These are phyloP conservation scores for Rhizopogon hawkerae DNA, from an alignment of 1,284 basidiomycete species.

Conservation along the genomic window DNA sequence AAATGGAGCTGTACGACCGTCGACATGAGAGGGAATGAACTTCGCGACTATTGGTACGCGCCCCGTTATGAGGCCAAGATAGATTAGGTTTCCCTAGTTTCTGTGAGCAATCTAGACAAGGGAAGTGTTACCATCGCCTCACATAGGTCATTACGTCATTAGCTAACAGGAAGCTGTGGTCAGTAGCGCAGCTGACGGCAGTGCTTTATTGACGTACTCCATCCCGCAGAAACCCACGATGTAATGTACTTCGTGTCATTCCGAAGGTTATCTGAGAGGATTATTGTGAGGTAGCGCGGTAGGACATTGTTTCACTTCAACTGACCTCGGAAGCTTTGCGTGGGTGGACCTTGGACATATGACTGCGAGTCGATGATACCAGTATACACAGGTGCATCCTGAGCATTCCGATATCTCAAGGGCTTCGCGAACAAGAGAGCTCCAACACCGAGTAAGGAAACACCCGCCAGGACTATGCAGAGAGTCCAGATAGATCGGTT, in stretches of 20 bases:
- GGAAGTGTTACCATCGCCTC: conserved; percentile 11
- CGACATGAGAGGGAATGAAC: conserved; percentile 62
- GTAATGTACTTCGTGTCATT: conserved; percentile 56
- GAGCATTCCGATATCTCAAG: conserved; percentile 15
- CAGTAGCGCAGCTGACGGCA: background rate
- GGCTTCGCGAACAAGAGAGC: conserved; percentile 23
- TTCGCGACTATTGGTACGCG: conserved; percentile 56
- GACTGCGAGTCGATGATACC: conserved; percentile 20
- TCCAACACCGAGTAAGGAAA: conserved; percentile 31
- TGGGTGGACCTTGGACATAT: conserved; percentile 43
- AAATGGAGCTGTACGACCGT: conserved; percentile 34
- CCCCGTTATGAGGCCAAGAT: conserved; percentile 54
- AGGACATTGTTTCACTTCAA: background rate
- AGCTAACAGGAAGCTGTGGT: conserved; percentile 32
- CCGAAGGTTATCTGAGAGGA: conserved; percentile 41
- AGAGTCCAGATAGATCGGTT: background rate
- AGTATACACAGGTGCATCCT: background rate
- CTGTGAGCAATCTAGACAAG: background rate
- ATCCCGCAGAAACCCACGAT: conserved; percentile 61
- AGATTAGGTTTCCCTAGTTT: conserved; percentile 53
- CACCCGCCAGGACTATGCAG: conserved; percentile 24
- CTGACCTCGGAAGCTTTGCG: conserved; percentile 45
- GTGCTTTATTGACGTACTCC: conserved; percentile 40
- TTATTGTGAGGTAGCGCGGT: background rate
- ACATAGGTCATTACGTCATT: conserved; percentile 66